These are phyloP conservation scores for Xylariaceae sp. DNA, from an alignment of 2,329 filamentous ascomycete genomes.

Conservation along the genomic window DNA sequence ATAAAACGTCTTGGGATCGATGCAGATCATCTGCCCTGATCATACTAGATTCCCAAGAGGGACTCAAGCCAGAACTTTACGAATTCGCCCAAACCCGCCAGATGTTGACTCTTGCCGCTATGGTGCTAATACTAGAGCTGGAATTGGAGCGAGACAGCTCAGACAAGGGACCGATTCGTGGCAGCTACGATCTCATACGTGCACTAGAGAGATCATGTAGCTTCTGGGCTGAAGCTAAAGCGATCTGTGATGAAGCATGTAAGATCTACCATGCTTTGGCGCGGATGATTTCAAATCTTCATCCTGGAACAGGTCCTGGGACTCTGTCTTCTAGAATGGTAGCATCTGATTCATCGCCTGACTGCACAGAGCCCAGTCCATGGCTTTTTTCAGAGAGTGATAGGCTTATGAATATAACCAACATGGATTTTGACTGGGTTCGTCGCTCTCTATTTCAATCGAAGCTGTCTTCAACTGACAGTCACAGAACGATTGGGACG, in stretches of 20 bases:
- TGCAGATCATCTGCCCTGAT: slow-evolving; percentile 23
- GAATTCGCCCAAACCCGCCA: slow-evolving; percentile 19
- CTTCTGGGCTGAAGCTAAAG: slow-evolving; percentile 8
- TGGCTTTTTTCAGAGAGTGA: slow-evolving; percentile 6
- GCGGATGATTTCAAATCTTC: slow-evolving; percentile 9
- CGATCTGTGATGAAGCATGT: slow-evolving; percentile 10
- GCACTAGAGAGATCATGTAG: slow-evolving; percentile 10
- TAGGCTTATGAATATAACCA: slow-evolving; percentile 4
- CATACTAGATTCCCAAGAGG: slow-evolving; percentile 17
- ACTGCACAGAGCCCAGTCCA: neutral
- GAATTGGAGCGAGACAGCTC: slow-evolving; percentile 11
- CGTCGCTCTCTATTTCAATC: neutral
- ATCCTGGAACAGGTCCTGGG: neutral
- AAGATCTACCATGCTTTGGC: slow-evolving; percentile 8
- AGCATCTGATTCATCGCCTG: neutral
- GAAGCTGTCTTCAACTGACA: neutral
- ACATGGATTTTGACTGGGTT: slow-evolving; percentile 27
- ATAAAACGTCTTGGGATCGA: slow-evolving; percentile 15
- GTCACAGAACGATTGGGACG: slow-evolving; percentile 21
- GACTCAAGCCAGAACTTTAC: slow-evolving; percentile 17
- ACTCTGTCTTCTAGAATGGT: neutral
- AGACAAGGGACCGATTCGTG: slow-evolving; percentile 3
- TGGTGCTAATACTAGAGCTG: slow-evolving; percentile 19
- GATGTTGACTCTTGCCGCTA: slow-evolving; percentile 21
- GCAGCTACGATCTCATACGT: slow-evolving; percentile 6